Evolutionary conservation across 768 basidiomycete genomes (phyloP).

Genomic region (Tulasnella sp.): DNA sequence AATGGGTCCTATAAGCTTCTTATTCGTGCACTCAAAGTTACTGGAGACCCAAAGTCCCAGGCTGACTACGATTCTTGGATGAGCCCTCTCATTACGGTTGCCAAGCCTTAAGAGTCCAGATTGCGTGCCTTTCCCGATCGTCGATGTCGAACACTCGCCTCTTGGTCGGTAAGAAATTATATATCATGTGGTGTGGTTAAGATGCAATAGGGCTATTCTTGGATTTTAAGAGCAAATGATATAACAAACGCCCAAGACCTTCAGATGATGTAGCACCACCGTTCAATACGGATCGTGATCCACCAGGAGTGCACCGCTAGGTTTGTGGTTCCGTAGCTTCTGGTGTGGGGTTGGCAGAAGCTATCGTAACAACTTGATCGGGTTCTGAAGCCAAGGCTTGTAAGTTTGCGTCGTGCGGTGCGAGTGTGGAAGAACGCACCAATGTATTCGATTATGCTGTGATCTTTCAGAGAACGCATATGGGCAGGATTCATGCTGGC

Average conservation of each 20-base stretch:
- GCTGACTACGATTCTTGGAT: slow-evolving; percentile 48
- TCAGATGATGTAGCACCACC: no score
- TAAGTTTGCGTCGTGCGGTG: not conserved
- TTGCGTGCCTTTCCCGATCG: not conserved
- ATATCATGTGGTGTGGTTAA: no score
- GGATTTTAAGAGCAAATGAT: no score
- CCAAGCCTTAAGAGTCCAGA: not conserved
- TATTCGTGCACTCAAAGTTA: slow-evolving; percentile 41
- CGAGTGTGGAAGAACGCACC: not conserved
- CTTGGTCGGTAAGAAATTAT: not conserved
- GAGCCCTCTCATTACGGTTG: slow-evolving; percentile 38
- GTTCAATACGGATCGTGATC: not conserved
- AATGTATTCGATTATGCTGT: slow-evolving; percentile 15
- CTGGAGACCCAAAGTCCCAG: slow-evolving; percentile 42
- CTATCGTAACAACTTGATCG: not conserved
- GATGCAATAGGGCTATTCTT: no score
- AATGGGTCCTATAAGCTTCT: slow-evolving; percentile 20
- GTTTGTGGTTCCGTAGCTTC: not conserved
- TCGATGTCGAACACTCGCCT: not conserved
- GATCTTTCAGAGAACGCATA: not conserved
- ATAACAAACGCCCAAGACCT: no score
- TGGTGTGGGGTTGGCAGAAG: not conserved
- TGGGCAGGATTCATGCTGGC: not conserved
- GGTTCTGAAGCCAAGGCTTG: not conserved
- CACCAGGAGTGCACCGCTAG: not conserved